Percentiles rank a stretch among this genome's conserved stretches.
Evolutionary conservation across 2,329 filamentous ascomycete species (phyloP).

Genomic region (Aspergillus ochraceoroseus): DNA sequence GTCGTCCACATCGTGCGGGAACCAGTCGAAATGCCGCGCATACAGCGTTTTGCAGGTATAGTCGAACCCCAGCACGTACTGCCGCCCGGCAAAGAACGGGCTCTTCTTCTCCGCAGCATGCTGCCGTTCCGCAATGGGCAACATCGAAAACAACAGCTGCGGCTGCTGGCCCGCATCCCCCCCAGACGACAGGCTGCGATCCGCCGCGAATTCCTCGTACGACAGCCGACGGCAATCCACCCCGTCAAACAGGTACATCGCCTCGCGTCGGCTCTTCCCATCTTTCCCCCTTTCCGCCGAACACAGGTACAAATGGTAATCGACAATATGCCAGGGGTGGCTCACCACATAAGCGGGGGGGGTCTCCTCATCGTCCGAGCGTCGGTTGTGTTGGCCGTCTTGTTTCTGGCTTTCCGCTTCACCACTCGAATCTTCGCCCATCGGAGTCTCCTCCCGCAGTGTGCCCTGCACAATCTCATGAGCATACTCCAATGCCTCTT

Average conservation of each 20-base stretch:
- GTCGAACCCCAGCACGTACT: constrained; percentile 31
- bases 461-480: constrained; percentile 3
- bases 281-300: constrained; percentile 24
- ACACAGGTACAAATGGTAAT: constrained; percentile 33
- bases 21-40: constrained; percentile 26
- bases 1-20: constrained; percentile 23
- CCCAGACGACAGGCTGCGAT: constrained; percentile 10
- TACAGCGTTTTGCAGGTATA: constrained; percentile 20
- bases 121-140: constrained; percentile 24
- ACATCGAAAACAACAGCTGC: constrained; percentile 20
- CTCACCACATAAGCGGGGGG: constrained; percentile 14
- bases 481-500: constrained; percentile 3
- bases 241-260: constrained; percentile 26
- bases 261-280: constrained; percentile 16
- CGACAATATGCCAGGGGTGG: constrained; percentile 32
- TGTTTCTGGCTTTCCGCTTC: constrained; percentile 10
- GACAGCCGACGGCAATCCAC: constrained; percentile 24
- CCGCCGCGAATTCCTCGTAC: constrained; percentile 21
- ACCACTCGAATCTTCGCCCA: neutral
- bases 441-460: no score
- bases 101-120: constrained; percentile 13
- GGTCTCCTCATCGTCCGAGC: constrained; percentile 7
- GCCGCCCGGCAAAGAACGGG: constrained; percentile 17
- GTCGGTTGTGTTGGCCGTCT: constrained; percentile 1
- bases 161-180: constrained; percentile 16